Percentiles rank a stretch among this genome's conserved stretches.
Conservation (phyloP, 768 basidiomycete species). For the Lactarius deliciosus region DNA sequence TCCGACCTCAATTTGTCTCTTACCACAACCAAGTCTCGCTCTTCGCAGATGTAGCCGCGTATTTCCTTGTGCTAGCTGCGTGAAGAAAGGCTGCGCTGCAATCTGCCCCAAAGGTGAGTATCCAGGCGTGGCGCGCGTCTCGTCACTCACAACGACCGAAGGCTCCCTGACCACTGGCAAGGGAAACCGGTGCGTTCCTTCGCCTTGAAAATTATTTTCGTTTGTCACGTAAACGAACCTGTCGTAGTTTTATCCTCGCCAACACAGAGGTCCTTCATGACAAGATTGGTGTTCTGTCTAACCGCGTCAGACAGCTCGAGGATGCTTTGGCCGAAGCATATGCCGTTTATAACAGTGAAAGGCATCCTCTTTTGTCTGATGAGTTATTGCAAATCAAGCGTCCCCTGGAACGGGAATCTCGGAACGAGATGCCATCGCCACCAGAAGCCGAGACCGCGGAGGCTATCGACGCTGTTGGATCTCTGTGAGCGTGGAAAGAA, state of each 20-base stretch:
- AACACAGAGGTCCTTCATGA: slow-evolving; percentile 70
- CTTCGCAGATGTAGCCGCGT: slow-evolving; percentile 55
- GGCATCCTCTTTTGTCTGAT: slow-evolving; percentile 59
- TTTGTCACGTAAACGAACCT: slow-evolving; percentile 6
- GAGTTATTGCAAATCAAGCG: slow-evolving; percentile 65
- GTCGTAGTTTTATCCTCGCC: slow-evolving; percentile 61
- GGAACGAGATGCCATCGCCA: slow-evolving; percentile 38
- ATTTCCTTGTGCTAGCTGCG: slow-evolving; percentile 55
- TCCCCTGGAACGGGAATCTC: slow-evolving; percentile 61
- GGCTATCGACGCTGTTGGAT: slow-evolving; percentile 62
- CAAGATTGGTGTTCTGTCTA: slow-evolving; percentile 60
- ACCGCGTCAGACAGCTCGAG: slow-evolving; percentile 65
- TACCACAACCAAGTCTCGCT: background rate
- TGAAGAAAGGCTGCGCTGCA: slow-evolving; percentile 45
- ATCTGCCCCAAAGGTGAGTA: slow-evolving; percentile 65
- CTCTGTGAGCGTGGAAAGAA: slow-evolving; percentile 44
- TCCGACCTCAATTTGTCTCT: slow-evolving; percentile 24
- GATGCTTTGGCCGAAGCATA: slow-evolving; percentile 61
- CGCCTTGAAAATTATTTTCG: slow-evolving; percentile 26
- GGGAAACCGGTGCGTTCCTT: slow-evolving; percentile 55
- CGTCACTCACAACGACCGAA: slow-evolving; percentile 32
- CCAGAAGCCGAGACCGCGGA: slow-evolving; percentile 50
- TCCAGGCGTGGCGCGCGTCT: background rate
- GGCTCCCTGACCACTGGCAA: slow-evolving; percentile 72
- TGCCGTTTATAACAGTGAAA: slow-evolving; percentile 44